A percentile compares a stretch with the other conserved stretches of the same genome.
phyloP scores from a whole-genome alignment of 768 basidiomycete genomes.

The Pisolithus microcarpus region DNA sequence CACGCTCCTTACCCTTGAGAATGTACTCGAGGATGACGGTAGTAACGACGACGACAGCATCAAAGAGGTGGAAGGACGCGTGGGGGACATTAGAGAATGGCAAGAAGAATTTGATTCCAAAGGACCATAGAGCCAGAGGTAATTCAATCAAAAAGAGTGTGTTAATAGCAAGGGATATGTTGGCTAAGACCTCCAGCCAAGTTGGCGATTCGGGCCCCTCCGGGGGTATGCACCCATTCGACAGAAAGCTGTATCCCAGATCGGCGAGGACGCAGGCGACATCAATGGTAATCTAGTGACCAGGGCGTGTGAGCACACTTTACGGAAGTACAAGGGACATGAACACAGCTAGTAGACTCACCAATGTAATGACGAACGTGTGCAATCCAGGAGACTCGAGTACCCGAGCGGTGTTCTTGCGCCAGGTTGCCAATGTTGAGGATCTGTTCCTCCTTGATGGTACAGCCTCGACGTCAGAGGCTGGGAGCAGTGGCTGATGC shows the following conservation, averaged over 20 bases:
- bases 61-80: constrained; percentile 64
- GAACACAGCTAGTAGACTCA: constrained; percentile 26
- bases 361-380: constrained; percentile 50
- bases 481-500: constrained; percentile 39
- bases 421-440: constrained; percentile 14
- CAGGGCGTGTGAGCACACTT: constrained; percentile 1
- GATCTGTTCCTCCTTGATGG: constrained; percentile 3
- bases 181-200: constrained; percentile 59
- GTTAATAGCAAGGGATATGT: constrained; percentile 62
- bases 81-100: constrained; percentile 52
- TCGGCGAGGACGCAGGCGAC: constrained; percentile 66
- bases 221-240: constrained; percentile 39
- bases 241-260: constrained; percentile 60
- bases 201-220: constrained; percentile 38
- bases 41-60: constrained; percentile 59
- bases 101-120: constrained; percentile 55
- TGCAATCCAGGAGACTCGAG: constrained; percentile 53
- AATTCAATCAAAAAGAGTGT: constrained; percentile 74
- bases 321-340: constrained; percentile 14
- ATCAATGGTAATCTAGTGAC: constrained; percentile 64
- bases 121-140: constrained; percentile 58
- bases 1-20: constrained; percentile 59
- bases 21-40: constrained; percentile 71
- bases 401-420: constrained; percentile 34
- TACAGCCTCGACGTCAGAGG: constrained; percentile 14